Percentiles rank a stretch among this genome's conserved stretches.
Evolutionary conservation across 257 asterid genomes (phyloP).

Genomic region (Eustoma russellianum): DNA sequence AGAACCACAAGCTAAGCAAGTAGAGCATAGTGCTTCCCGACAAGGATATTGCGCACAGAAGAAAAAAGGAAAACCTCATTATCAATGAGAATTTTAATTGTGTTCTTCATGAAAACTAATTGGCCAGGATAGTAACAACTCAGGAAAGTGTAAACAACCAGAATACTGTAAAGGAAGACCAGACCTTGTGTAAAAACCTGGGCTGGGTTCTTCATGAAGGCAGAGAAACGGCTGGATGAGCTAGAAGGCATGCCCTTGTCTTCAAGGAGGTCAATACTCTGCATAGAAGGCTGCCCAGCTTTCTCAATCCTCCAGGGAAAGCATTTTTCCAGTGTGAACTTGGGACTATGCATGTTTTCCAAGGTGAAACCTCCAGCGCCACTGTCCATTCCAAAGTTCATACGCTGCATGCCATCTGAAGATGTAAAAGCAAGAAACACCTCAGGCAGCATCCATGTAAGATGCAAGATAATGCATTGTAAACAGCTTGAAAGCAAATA

Average conservation of each 20-base stretch:
- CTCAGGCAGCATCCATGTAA: slow-evolving; percentile 7
- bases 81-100: too few species aligned
- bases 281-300: slow-evolving; percentile 36
- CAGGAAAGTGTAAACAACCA: not conserved
- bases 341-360: slow-evolving; percentile 40
- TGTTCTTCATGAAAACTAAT: not conserved
- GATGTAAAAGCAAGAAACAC: slow-evolving; percentile 7
- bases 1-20: not conserved
- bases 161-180: slow-evolving; percentile 5
- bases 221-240: slow-evolving; percentile 30
- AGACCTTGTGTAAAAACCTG: slow-evolving; percentile 49
- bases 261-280: slow-evolving; percentile 36
- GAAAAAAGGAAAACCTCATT: not conserved
- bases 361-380: slow-evolving; percentile 31
- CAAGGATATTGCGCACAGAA: slow-evolving; percentile 5
- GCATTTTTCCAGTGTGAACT: slow-evolving; percentile 56
- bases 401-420: slow-evolving; percentile 52
- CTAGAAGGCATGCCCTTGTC: slow-evolving; percentile 28
- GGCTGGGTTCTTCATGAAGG: slow-evolving; percentile 36
- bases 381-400: slow-evolving; percentile 45
- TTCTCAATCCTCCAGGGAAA: slow-evolving; percentile 30
- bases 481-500: not conserved
- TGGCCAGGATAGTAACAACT: slow-evolving; percentile 23
- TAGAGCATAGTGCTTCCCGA: not conserved
- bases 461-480: not conserved